A percentile compares a stretch with the other conserved stretches of the same genome.
Evolutionary conservation across 2,329 filamentous ascomycete species (phyloP).

Genomic region (Tetracladium maxilliforme): DNA sequence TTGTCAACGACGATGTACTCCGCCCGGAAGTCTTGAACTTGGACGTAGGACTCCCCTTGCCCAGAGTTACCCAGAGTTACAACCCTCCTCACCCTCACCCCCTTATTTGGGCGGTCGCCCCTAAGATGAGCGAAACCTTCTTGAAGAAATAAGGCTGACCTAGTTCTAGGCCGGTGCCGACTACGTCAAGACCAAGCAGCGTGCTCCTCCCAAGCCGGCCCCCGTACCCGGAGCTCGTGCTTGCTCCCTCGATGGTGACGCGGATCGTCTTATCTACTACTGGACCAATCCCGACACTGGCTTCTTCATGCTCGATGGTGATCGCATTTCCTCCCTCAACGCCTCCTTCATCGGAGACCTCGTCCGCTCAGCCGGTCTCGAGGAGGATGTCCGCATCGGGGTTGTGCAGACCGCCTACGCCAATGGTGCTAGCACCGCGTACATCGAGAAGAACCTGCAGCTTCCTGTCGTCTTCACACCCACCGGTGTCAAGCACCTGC

Average conservation of each 20-base stretch:
- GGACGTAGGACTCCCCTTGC: constrained; percentile 47
- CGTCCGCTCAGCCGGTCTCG: constrained; percentile 62
- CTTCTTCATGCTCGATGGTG: constrained; percentile 89
- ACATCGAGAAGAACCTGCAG: constrained; percentile 75
- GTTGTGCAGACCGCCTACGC: constrained; percentile 97
- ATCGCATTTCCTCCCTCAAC: constrained; percentile 88
- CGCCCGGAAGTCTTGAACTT: constrained; percentile 81
- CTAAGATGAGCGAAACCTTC: neutral
- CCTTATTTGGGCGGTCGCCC: too few species aligned
- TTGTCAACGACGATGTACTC: constrained; percentile 87
- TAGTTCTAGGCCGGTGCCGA: constrained; percentile 79
- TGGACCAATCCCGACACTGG: constrained; percentile 69
- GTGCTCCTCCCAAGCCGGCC: constrained; percentile 71
- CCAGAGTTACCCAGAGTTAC: neutral
- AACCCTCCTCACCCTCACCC: neutral
- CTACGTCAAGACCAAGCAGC: constrained; percentile 93
- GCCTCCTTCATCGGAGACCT: constrained; percentile 90
- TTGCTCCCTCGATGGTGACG: constrained; percentile 89
- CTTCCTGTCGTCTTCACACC: constrained; percentile 86
- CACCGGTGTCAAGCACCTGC: constrained; percentile 93
- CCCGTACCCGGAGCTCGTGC: constrained; percentile 62
- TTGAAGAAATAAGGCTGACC: neutral
- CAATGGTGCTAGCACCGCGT: constrained; percentile 87
- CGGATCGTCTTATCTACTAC: constrained; percentile 92
- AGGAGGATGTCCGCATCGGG: constrained; percentile 72